phyloP scores from a whole-genome alignment of 108 stramenopile genomes.

The Nitzschia sp. region DNA sequence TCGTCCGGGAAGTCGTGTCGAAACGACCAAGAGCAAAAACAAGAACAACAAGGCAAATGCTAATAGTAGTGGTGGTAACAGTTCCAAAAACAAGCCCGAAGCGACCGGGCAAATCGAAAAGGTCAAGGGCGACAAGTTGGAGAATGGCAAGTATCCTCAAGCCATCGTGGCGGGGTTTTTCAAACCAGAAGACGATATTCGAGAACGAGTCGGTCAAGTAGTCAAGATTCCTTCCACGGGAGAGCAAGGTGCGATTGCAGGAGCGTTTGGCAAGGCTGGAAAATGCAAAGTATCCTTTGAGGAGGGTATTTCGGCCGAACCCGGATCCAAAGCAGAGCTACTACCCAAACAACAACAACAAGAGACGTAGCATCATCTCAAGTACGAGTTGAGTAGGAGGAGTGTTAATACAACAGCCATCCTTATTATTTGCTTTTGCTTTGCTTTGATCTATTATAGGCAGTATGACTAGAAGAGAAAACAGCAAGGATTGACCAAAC shows the following conservation, averaged over 20 bases:
- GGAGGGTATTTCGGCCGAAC: slow-evolving; percentile 17
- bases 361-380: neutral
- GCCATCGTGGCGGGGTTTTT: slow-evolving; percentile 90
- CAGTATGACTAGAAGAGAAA: too few relatives aligned
- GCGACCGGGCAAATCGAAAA: slow-evolving; percentile 68
- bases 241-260: slow-evolving; percentile 71
- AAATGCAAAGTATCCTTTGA: slow-evolving; percentile 91
- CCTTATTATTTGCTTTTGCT: too few relatives aligned
- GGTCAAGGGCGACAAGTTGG: slow-evolving; percentile 77
- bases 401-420: too few relatives aligned
- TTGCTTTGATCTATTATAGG: too few relatives aligned
- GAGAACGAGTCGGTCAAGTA: slow-evolving; percentile 56
- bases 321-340: slow-evolving; percentile 12
- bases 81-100: slow-evolving; percentile 52
- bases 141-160: slow-evolving; percentile 59
- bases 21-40: slow-evolving; percentile 52
- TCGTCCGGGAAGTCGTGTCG: slow-evolving; percentile 64
- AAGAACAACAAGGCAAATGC: slow-evolving; percentile 24
- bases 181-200: slow-evolving; percentile 84
- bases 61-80: neutral
- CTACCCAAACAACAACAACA: neutral
- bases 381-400: too few relatives aligned
- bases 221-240: slow-evolving; percentile 57
- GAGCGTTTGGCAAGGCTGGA: slow-evolving; percentile 94
- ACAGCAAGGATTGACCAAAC: too few relatives aligned